These are phyloP conservation scores for Furcasterigmium furcatum DNA, from an alignment of 2,329 filamentous ascomycete genomes.

Conservation along the genomic window DNA sequence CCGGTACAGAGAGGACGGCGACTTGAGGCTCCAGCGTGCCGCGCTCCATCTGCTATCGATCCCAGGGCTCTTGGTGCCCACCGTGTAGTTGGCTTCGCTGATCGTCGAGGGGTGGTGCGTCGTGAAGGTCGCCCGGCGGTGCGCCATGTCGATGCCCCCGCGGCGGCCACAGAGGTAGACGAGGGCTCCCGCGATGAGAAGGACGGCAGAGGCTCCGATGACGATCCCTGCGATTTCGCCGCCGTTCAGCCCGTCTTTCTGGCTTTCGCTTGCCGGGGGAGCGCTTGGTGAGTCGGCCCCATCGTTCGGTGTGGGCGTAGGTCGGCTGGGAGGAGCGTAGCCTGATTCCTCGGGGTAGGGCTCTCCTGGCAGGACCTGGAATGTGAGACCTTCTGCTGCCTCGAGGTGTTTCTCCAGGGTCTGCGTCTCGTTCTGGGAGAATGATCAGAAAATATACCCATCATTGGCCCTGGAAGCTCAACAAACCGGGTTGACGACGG, in stretches of 20 bases:
- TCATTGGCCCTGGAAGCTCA: background rate
- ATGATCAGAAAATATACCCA: constrained; percentile 9
- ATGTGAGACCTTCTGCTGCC: constrained; percentile 43
- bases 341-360: constrained; percentile 45
- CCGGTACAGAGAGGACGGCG: background rate
- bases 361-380: constrained; percentile 54
- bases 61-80: constrained; percentile 28
- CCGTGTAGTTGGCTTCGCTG: constrained; percentile 20
- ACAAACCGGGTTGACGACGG: constrained; percentile 65
- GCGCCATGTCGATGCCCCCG: constrained; percentile 31
- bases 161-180: constrained; percentile 45
- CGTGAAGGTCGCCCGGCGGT: constrained; percentile 19
- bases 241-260: constrained; percentile 15
- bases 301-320: background rate
- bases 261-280: background rate
- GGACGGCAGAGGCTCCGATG: constrained; percentile 44
- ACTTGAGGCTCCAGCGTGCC: background rate
- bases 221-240: constrained; percentile 60
- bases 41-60: constrained; percentile 11
- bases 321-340: constrained; percentile 3
- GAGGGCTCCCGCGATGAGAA: constrained; percentile 39
- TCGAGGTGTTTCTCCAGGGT: constrained; percentile 44
- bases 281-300: background rate
- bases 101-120: constrained; percentile 15
- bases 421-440: constrained; percentile 38